These are phyloP conservation scores for Beta macrorhiza DNA, from an alignment of 179 eudicot species.

Conservation along the genomic window DNA sequence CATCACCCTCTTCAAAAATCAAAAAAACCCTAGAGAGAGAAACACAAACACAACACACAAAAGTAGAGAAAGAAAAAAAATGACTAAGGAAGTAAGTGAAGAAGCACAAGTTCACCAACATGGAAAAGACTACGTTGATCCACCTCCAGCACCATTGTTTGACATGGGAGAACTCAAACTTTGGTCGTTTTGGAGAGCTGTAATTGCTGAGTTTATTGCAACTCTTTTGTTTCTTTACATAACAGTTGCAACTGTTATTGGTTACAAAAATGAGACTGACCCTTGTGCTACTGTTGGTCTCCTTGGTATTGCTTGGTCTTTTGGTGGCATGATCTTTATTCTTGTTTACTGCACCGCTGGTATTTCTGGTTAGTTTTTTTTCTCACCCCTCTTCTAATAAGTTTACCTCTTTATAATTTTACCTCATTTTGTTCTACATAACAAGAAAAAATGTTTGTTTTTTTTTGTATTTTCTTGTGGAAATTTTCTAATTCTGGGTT, in stretches of 20 bases:
- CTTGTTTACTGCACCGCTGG: conserved; percentile 97
- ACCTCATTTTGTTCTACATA: neutral
- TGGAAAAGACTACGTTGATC: conserved; percentile 75
- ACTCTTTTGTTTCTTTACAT: conserved; percentile 73
- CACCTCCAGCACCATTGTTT: conserved; percentile 75
- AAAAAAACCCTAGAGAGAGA: conserved; percentile 6
- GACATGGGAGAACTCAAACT: conserved; percentile 64
- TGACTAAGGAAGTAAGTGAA: conserved; percentile 77
- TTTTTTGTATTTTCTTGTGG: too few relatives aligned
- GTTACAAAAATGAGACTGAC: conserved; percentile 62
- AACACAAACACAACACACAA: conserved; percentile 15
- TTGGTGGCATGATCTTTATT: conserved; percentile 80
- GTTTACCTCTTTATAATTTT: too few relatives aligned
- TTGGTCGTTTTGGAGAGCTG: conserved; percentile 85
- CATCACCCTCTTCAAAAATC: neutral
- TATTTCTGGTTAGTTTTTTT: conserved; percentile 51
- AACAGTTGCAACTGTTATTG: conserved; percentile 75
- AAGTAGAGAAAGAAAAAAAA: conserved; percentile 14
- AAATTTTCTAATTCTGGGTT: too few relatives aligned
- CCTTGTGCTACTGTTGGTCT: conserved; percentile 68
- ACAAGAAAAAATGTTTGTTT: neutral
- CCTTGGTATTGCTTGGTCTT: conserved; percentile 83
- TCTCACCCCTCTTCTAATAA: neutral
- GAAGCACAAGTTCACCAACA: conserved; percentile 45
- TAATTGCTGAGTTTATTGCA: conserved; percentile 78